Evolutionary conservation across 169 alveolate genomes (phyloP).

Genomic region (Pseudocohnilembus persalinus): DNA sequence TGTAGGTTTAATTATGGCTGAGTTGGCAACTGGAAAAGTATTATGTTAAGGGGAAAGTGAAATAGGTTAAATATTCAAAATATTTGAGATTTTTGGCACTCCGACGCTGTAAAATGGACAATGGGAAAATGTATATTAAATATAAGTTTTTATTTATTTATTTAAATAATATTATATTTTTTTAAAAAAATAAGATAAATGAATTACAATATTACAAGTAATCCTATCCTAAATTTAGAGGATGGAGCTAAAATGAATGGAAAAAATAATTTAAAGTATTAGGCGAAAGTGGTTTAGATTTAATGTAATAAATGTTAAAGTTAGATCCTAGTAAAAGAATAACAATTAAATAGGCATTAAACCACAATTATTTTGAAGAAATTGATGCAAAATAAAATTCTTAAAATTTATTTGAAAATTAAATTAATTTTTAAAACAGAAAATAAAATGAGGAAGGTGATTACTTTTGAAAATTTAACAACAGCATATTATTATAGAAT

Average conservation of each 20-base stretch:
- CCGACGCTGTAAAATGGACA: neutral
- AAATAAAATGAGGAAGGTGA: too few species aligned
- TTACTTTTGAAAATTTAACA: too few species aligned
- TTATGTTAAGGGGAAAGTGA: constrained; percentile 87
- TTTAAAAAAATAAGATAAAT: neutral
- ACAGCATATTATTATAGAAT: too few species aligned
- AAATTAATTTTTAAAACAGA: too few species aligned
- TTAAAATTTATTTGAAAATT: too few species aligned
- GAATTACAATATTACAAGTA: neutral
- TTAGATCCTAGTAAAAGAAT: neutral
- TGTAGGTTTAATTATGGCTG: constrained; percentile 92
- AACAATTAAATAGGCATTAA: neutral
- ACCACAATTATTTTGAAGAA: neutral
- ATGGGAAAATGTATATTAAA: neutral
- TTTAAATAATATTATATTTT: too few species aligned
- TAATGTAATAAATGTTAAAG: neutral
- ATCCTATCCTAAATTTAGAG: neutral
- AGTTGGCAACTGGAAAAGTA: constrained; percentile 82
- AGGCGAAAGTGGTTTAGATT: neutral
- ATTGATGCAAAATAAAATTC: neutral
- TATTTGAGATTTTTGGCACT: constrained; percentile 41
- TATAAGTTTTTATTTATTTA: neutral
- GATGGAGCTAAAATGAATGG: neutral
- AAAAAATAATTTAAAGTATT: neutral
- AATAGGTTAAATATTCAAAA: constrained; percentile 85